Percentiles rank a stretch among this genome's conserved stretches.
Conservation (phyloP, 75 land plant genomes). For the Pinus tabuliformis region DNA sequence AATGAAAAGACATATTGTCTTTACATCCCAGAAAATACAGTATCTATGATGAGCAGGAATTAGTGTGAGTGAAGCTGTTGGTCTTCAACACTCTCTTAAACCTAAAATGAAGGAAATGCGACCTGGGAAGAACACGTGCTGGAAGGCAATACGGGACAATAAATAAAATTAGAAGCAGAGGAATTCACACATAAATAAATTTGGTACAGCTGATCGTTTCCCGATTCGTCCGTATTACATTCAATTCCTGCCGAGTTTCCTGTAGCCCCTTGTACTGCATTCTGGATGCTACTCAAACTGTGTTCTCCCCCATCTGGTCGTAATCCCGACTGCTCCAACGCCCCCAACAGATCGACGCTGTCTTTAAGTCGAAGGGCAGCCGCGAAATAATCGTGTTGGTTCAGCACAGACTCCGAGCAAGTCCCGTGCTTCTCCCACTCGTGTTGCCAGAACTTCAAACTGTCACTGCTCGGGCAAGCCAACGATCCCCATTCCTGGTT, state of each 20-base stretch:
- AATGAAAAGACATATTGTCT: too few relatives aligned
- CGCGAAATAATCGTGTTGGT: slow-evolving; percentile 55
- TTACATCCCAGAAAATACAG: too few relatives aligned
- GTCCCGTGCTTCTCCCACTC: slow-evolving; percentile 95
- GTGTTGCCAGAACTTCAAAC: slow-evolving; percentile 63
- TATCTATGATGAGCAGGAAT: too few relatives aligned
- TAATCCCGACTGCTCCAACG: slow-evolving; percentile 39
- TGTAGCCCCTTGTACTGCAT: slow-evolving; percentile 31
- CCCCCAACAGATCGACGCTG: slow-evolving; percentile 34
- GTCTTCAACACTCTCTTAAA: neutral
- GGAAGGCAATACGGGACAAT: slow-evolving; percentile 58
- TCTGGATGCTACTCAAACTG: slow-evolving; percentile 28
- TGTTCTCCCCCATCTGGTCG: slow-evolving; percentile 38
- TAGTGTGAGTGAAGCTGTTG: too few relatives aligned
- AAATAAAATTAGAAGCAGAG: slow-evolving; percentile 53
- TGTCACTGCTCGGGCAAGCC: slow-evolving; percentile 62
- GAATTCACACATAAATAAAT: slow-evolving; percentile 77
- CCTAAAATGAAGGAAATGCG: slow-evolving; percentile 36
- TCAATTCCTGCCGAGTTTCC: slow-evolving; percentile 60
- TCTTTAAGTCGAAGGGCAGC: slow-evolving; percentile 43
- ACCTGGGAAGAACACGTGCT: slow-evolving; percentile 29
- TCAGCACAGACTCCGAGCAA: slow-evolving; percentile 55
- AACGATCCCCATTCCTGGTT: slow-evolving; percentile 60
- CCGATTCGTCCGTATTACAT: slow-evolving; percentile 60
- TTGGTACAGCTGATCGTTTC: slow-evolving; percentile 70